Evolutionary conservation across 768 basidiomycete genomes (phyloP).

Genomic region (Mycena albidolilacea): DNA sequence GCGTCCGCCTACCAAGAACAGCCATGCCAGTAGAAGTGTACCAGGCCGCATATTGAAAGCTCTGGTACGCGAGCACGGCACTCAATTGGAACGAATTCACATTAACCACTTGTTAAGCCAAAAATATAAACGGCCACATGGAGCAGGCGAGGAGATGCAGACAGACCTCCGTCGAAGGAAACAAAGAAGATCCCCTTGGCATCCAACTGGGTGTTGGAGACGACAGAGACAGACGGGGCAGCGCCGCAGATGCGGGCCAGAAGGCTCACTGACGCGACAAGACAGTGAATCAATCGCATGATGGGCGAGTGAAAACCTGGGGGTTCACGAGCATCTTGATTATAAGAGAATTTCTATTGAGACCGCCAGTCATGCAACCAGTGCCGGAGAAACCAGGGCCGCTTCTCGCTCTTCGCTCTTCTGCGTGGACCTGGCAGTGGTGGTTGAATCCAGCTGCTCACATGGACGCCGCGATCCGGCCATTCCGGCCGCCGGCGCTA

Average conservation of each 20-base stretch:
- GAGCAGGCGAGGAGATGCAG: not conserved
- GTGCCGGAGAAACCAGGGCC: not conserved
- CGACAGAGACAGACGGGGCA: conserved; percentile 58
- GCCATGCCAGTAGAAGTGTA: conserved; percentile 59
- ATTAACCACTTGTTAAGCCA: conserved; percentile 52
- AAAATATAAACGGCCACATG: not conserved
- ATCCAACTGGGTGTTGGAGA: conserved; percentile 57
- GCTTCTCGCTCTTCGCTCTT: not conserved
- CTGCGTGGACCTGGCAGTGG: not conserved
- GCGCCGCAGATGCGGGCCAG: conserved; percentile 40
- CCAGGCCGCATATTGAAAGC: conserved; percentile 62
- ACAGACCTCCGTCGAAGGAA: conserved; percentile 54
- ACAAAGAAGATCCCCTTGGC: conserved; percentile 59
- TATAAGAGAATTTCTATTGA: not conserved
- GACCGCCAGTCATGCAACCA: not conserved
- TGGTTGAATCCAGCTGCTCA: not conserved
- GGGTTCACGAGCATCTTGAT: not conserved
- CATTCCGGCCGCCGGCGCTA: not conserved
- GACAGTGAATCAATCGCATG: conserved; percentile 20
- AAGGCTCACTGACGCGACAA: conserved; percentile 19
- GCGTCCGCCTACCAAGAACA: conserved; percentile 56
- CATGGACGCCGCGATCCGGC: conserved; percentile 2
- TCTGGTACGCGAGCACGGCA: conserved; percentile 55
- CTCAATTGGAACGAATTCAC: conserved; percentile 64
- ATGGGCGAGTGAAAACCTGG: not conserved